Conservation (phyloP, 768 basidiomycete genomes). For the Saitozyma sp. region DNA sequence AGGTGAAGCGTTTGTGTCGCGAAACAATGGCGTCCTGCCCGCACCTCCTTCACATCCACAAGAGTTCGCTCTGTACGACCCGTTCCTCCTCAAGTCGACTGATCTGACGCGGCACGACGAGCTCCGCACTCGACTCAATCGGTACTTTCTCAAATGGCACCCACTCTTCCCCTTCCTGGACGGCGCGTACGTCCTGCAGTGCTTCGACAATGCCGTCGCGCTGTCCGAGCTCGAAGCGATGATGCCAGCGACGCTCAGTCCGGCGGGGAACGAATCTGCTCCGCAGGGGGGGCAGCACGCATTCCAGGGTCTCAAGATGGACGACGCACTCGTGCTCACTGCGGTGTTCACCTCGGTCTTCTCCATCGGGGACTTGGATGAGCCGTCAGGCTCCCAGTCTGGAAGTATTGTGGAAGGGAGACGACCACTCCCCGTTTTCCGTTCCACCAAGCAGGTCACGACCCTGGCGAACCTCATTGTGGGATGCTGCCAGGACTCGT, state of each 20-base stretch:
- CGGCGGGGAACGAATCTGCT: neutral
- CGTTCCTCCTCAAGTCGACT: slow-evolving; percentile 5
- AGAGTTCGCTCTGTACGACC: slow-evolving; percentile 10
- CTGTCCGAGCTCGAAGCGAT: neutral
- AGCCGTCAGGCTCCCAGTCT: neutral
- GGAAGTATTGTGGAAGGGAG: neutral
- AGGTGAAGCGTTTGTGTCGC: slow-evolving; percentile 25
- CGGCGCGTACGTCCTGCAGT: slow-evolving; percentile 17
- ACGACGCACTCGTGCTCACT: slow-evolving; percentile 21
- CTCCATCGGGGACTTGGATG: slow-evolving; percentile 11
- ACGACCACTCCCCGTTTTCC: slow-evolving; percentile 4
- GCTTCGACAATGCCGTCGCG: slow-evolving; percentile 17
- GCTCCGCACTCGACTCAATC: slow-evolving; percentile 10
- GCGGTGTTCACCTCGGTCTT: slow-evolving; percentile 19
- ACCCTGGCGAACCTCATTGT: slow-evolving; percentile 17
- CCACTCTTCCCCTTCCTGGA: slow-evolving; percentile 35
- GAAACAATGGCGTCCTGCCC: slow-evolving; percentile 16
- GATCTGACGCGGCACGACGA: slow-evolving; percentile 5
- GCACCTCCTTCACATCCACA: neutral
- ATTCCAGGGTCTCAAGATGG: slow-evolving; percentile 11
- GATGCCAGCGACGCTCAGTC: neutral
- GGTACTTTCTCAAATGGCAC: slow-evolving; percentile 30
- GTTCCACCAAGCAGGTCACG: slow-evolving; percentile 14
- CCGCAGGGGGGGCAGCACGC: slow-evolving; percentile 3
- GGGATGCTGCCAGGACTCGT: slow-evolving; percentile 14